Conservation (phyloP, 495 filamentous ascomycete species). For the Hyaloscypha hepaticicola region DNA sequence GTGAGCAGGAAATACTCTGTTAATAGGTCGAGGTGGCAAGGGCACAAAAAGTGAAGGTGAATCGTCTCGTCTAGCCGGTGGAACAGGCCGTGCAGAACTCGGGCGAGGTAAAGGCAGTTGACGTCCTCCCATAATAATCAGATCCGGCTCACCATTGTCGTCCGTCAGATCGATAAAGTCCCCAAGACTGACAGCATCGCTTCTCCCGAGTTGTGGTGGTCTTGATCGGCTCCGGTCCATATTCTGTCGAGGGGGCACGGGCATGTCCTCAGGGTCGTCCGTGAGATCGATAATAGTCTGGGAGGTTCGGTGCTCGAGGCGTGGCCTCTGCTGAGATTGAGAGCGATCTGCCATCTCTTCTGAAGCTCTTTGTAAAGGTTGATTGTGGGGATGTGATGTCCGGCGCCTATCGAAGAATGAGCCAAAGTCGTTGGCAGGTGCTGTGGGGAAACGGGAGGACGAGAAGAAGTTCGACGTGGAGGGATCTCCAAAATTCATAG, state of each 20-base stretch:
- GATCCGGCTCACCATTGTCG: conserved; percentile 27
- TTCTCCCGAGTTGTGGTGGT: conserved; percentile 28
- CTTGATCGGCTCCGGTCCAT: conserved; percentile 33
- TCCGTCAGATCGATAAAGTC: conserved; percentile 39
- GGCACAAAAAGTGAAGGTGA: conserved; percentile 28
- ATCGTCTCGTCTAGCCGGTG: conserved; percentile 9
- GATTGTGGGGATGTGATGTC: conserved; percentile 32
- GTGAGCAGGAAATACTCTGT: conserved; percentile 2
- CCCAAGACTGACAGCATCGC: conserved; percentile 25
- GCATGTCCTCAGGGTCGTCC: conserved; percentile 37
- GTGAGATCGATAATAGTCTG: conserved; percentile 42
- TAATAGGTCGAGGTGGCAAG: neutral
- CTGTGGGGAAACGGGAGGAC: conserved; percentile 5
- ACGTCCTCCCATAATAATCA: conserved; percentile 18
- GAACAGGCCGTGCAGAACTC: neutral
- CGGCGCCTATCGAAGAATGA: conserved; percentile 27
- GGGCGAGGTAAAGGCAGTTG: conserved; percentile 8
- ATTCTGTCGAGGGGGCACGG: conserved; percentile 18
- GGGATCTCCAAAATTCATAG: conserved; percentile 25
- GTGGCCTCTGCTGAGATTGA: conserved; percentile 24
- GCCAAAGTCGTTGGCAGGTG: conserved; percentile 29
- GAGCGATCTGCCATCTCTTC: conserved; percentile 23
- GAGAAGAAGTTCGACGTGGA: conserved; percentile 19
- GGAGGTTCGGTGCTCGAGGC: conserved; percentile 30
- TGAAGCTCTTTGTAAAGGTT: conserved; percentile 21